These are phyloP conservation scores for Penicillium cinerascens DNA, from an alignment of 495 filamentous ascomycete genomes.

Conservation along the genomic window DNA sequence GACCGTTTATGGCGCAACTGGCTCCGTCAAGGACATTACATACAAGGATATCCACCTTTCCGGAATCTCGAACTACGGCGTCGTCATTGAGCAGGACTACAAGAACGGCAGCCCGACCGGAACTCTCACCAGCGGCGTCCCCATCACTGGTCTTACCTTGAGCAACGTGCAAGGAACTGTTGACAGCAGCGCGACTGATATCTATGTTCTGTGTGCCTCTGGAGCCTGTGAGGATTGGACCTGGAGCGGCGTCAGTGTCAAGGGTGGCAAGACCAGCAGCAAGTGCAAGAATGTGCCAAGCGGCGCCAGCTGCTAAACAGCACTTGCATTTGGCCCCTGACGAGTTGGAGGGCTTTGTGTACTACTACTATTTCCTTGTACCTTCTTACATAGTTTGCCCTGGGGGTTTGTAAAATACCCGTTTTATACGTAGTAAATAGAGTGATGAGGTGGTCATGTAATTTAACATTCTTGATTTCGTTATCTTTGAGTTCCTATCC, in stretches of 20 bases:
- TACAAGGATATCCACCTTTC: conserved; percentile 56
- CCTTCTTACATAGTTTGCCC: not conserved
- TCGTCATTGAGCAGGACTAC: conserved; percentile 67
- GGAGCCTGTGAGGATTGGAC: conserved; percentile 44
- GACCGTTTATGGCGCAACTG: conserved; percentile 54
- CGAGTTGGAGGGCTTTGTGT: not conserved
- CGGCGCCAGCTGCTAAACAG: conserved; percentile 4
- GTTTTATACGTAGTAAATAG: too few relatives aligned
- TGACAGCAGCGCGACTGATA: conserved; percentile 32
- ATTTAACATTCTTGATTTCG: too few relatives aligned
- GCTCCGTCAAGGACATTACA: conserved; percentile 52
- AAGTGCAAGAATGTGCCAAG: conserved; percentile 39
- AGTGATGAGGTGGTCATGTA: too few relatives aligned
- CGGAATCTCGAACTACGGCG: conserved; percentile 56
- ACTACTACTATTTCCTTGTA: not conserved
- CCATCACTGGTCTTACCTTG: conserved; percentile 51
- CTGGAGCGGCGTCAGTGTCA: conserved; percentile 43
- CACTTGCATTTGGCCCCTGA: not conserved
- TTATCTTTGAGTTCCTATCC: too few relatives aligned
- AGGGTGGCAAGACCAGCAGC: conserved; percentile 42
- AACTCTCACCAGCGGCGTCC: conserved; percentile 54
- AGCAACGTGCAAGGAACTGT: conserved; percentile 46
- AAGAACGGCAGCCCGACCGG: conserved; percentile 58
- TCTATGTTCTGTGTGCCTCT: conserved; percentile 53
- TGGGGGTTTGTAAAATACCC: too few relatives aligned